These are phyloP conservation scores for Saccharomycopsis hybrid DNA, from an alignment of 1,139 yeast genomes.

Conservation along the genomic window DNA sequence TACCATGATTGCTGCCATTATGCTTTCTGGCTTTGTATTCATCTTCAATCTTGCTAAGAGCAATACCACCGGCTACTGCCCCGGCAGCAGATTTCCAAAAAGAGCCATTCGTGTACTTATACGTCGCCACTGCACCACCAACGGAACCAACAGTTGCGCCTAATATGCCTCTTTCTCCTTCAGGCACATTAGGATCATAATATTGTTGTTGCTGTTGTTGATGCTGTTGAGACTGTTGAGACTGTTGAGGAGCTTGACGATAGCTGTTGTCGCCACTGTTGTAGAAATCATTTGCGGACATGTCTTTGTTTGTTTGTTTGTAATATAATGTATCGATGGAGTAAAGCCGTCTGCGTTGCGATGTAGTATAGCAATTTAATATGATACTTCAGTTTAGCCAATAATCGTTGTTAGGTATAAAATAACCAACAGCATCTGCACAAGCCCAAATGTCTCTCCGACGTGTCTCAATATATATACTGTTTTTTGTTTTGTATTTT, in stretches of 20 bases:
- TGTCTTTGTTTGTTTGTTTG: too few species aligned
- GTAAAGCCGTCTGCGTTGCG: too few species aligned
- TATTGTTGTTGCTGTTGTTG: constrained; percentile 22
- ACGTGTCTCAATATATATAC: too few species aligned
- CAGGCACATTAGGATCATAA: constrained; percentile 19
- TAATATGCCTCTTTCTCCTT: constrained; percentile 7
- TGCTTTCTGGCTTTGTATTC: constrained; percentile 1
- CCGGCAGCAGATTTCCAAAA: constrained; percentile 11
- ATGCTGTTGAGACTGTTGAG: constrained; percentile 13
- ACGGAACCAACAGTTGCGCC: constrained; percentile 7
- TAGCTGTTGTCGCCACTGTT: not conserved
- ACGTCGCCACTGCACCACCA: constrained; percentile 8
- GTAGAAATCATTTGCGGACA: constrained; percentile 12
- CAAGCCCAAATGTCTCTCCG: too few species aligned
- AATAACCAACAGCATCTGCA: too few species aligned
- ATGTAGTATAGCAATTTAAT: too few species aligned
- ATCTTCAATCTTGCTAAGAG: constrained; percentile 6
- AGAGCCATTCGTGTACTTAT: constrained; percentile 3
- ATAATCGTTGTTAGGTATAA: too few species aligned
- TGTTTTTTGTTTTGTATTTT: too few species aligned
- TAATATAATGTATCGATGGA: too few species aligned
- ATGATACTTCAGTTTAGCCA: too few species aligned
- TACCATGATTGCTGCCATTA: not conserved
- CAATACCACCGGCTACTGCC: constrained; percentile 6
- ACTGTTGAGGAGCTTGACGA: too few species aligned